These are phyloP conservation scores for Clavispora phyllophila DNA, from an alignment of 805 yeast species.

Conservation along the genomic window DNA sequence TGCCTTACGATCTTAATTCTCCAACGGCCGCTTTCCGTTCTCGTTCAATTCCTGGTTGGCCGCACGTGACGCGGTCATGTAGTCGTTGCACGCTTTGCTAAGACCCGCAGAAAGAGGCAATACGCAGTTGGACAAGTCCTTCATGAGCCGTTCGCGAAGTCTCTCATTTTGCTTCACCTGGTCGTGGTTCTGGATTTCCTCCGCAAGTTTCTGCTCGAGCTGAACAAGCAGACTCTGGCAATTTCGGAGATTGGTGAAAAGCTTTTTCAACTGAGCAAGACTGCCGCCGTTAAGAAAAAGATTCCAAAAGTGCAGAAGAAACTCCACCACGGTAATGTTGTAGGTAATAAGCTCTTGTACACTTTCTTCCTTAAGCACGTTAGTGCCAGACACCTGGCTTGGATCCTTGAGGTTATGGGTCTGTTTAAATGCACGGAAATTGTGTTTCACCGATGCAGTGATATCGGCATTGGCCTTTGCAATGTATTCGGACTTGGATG, in stretches of 20 bases:
- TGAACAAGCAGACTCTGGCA: constrained; percentile 26
- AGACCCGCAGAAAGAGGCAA: constrained; percentile 28
- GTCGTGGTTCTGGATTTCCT: constrained; percentile 10
- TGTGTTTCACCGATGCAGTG: constrained; percentile 43
- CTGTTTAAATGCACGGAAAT: constrained; percentile 49
- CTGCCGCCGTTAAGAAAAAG: constrained; percentile 31
- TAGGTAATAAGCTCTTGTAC: constrained; percentile 32
- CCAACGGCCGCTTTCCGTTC: constrained; percentile 30
- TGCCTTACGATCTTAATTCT: neutral
- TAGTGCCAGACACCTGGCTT: constrained; percentile 11
- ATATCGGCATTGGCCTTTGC: constrained; percentile 43
- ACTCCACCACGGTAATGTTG: constrained; percentile 38
- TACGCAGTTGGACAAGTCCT: constrained; percentile 30
- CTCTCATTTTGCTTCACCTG: constrained; percentile 24
- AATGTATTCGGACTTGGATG: constrained; percentile 27
- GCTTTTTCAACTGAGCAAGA: constrained; percentile 33
- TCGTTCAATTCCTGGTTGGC: constrained; percentile 21
- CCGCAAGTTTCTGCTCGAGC: constrained; percentile 21
- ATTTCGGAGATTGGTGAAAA: constrained; percentile 32
- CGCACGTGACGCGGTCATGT: constrained; percentile 26
- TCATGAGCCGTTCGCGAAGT: constrained; percentile 26
- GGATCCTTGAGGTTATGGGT: constrained; percentile 14
- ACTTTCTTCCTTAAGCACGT: constrained; percentile 31
- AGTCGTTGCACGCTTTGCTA: constrained; percentile 31
- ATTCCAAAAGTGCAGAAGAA: constrained; percentile 41